Base-by-base conservation (phyloP, 1,284 basidiomycete genomes). In the Rhizoctonia solani region DNA sequence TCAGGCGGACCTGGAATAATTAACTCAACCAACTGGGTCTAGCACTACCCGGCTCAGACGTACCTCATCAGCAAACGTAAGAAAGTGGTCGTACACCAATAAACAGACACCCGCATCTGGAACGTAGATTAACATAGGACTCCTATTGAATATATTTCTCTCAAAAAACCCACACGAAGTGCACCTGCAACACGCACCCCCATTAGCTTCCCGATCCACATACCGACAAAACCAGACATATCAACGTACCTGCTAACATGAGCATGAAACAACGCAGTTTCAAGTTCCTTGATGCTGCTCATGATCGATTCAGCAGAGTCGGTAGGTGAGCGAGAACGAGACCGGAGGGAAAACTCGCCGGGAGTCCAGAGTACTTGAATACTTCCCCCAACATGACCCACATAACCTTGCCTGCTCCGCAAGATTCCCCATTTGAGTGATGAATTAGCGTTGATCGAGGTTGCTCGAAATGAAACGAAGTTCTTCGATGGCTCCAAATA, bases 31-130 rank as follows among this genome's bases (percentile, higher is more conserved):
- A 11, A 5, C 44, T 14, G 6, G n/a, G 21, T 6, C 44, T 9
- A 19, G 5, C 13, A 46, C 21, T 9, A 39, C 8, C 44, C 11
- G 44, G 21, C 6, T 11, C 9, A 14, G 21, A 21, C 61, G 29
- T 29, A 65, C 61, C 61, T 65, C 61, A 21, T 65, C 61, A 4
- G 37, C 34, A 42, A 65, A 65, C 1, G 61, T 65, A 11, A 65
- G 9, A 9, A 65, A 14, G 19, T 65, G 61, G 19, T 65, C 61
- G 19, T 65, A 65, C 25, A 65, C 56, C 14, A 59, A 23, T 19
- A 59, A 19, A 11, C 23, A 23, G 37, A 59, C 3, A 8, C 56
- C 56, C 27, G 56, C 56, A 21, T 46, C 56, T 59, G 21, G 6
- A n/a, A 47, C 2, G 3, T 4, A 13, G n/a, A n/a, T 53, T 53